Conservation (phyloP, 129 eudicot genomes). For the Escallonia rubra region DNA sequence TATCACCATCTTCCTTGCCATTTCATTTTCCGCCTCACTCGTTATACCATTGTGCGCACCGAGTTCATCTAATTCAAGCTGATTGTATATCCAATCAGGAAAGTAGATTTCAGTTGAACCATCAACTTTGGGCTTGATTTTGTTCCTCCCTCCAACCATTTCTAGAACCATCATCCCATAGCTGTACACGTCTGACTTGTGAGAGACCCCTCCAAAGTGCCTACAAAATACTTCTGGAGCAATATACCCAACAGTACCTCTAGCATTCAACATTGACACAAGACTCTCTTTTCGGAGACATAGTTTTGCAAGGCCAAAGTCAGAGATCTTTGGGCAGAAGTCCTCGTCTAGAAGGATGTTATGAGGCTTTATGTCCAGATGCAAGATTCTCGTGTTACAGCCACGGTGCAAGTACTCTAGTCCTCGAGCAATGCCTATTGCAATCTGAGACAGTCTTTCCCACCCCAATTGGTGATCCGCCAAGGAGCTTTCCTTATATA, state of each 20-base stretch:
- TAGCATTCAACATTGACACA: conserved; percentile 26
- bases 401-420: conserved; percentile 39
- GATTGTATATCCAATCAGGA: conserved; percentile 20
- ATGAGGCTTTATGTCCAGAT: conserved; percentile 36
- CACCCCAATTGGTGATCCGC: conserved; percentile 4
- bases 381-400: conserved; percentile 31
- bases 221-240: conserved; percentile 28
- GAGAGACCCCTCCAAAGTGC: conserved; percentile 30
- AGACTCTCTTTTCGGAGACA: conserved; percentile 19
- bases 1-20: conserved; percentile 26
- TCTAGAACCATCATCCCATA: conserved; percentile 44
- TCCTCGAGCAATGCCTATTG: conserved; percentile 29
- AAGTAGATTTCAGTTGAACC: conserved; percentile 21
- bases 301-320: conserved; percentile 35
- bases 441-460: conserved; percentile 17
- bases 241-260: conserved; percentile 37
- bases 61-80: conserved; percentile 4
- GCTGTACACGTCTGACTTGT: conserved; percentile 36
- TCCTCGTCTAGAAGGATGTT: conserved; percentile 26
- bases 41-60: neutral
- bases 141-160: conserved; percentile 32
- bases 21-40: conserved; percentile 12
- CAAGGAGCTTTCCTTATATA: neutral
- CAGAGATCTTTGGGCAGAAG: conserved; percentile 30
- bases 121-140: neutral